Percentiles rank a stretch among this genome's conserved stretches.
These are phyloP conservation scores for Immersiporthe knoxdaviesiana DNA, from an alignment of 2,329 filamentous ascomycete genomes.

Conservation along the genomic window DNA sequence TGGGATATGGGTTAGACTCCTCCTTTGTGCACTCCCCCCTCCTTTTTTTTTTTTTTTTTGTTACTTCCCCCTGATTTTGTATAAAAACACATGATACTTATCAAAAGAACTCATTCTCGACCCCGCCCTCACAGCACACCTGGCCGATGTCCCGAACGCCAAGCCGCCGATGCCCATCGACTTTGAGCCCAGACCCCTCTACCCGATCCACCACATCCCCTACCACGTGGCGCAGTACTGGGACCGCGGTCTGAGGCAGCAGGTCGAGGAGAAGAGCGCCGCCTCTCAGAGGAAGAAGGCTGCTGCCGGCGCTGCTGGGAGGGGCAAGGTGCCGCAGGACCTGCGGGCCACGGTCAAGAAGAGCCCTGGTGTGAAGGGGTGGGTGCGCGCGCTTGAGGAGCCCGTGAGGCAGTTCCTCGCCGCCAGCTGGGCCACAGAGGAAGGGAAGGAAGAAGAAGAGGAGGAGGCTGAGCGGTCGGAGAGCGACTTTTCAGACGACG, in stretches of 20 bases:
- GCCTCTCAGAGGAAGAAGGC: constrained; percentile 46
- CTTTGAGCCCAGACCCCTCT: constrained; percentile 81
- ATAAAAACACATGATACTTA: too few species aligned
- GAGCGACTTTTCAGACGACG: constrained; percentile 62
- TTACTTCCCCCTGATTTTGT: too few species aligned
- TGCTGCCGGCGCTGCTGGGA: constrained; percentile 50
- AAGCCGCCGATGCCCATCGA: constrained; percentile 81
- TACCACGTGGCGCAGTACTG: constrained; percentile 89
- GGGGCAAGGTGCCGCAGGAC: constrained; percentile 73
- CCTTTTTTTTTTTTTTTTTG: too few species aligned
- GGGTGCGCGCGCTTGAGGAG: constrained; percentile 83
- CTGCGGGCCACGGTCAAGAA: constrained; percentile 81
- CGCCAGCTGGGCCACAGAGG: constrained; percentile 58
- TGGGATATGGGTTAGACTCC: constrained; percentile 85
- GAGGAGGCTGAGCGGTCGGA: constrained; percentile 35
- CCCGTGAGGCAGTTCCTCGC: constrained; percentile 79
- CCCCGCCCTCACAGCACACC: constrained; percentile 64
- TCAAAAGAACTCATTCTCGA: neutral
- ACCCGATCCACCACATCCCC: constrained; percentile 76
- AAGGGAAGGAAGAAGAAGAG: constrained; percentile 48
- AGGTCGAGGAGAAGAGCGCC: constrained; percentile 51
- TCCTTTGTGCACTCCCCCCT: constrained; percentile 13
- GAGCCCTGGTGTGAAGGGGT: constrained; percentile 73
- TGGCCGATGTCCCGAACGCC: constrained; percentile 83
- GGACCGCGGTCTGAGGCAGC: constrained; percentile 64